Conservation (phyloP, 768 basidiomycete species). For the Tricholoma furcatifolium region DNA sequence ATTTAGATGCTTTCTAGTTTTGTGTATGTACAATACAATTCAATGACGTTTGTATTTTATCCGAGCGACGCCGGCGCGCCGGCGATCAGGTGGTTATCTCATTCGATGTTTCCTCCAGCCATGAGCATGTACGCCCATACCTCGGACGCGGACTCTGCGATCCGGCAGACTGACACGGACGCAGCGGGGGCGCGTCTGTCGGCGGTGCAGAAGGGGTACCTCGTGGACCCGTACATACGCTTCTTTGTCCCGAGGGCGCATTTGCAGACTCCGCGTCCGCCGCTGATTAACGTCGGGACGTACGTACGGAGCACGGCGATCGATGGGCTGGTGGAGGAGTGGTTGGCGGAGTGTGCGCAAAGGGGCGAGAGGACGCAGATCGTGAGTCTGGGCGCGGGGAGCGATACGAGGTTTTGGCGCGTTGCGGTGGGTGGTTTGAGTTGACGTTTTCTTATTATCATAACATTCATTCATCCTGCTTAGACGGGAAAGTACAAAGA, state of each 20-base stretch:
- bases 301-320: constrained; percentile 81
- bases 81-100: neutral
- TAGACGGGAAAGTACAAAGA: constrained; percentile 60
- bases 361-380: constrained; percentile 62
- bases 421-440: constrained; percentile 58
- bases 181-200: constrained; percentile 83
- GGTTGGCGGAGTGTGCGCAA: constrained; percentile 49
- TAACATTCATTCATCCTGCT: constrained; percentile 20
- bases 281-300: constrained; percentile 95
- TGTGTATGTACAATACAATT: too few relatives aligned
- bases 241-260: constrained; percentile 68
- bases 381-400: constrained; percentile 93
- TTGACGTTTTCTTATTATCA: too few relatives aligned
- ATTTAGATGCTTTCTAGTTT: constrained; percentile 30
- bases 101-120: constrained; percentile 26
- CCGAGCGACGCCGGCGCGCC: neutral
- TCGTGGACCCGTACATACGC: constrained; percentile 72
- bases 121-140: neutral
- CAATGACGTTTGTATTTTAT: too few relatives aligned
- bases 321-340: constrained; percentile 70
- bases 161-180: constrained; percentile 80
- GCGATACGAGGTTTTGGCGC: constrained; percentile 95
- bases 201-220: constrained; percentile 79
- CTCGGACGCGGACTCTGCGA: constrained; percentile 53
- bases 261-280: constrained; percentile 63